Base-by-base conservation (phyloP, 2,329 filamentous ascomycete species). In the Cercospora sp. region DNA sequence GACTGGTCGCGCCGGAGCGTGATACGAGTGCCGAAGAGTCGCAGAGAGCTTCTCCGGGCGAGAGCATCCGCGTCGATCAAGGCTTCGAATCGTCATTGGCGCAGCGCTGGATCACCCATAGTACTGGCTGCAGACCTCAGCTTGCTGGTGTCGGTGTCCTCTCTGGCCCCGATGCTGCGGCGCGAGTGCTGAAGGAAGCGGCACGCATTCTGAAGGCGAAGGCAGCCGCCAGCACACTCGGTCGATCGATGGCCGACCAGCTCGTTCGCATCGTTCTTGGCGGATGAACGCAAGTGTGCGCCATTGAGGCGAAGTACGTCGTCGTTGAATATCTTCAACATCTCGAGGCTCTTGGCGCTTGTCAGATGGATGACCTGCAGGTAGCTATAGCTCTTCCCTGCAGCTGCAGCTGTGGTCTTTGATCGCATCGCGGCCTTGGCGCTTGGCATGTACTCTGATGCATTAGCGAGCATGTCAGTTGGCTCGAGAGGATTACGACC, bases 121-220 rank as follows among this genome's bases (percentile, higher is more conserved):
- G 16, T 26, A n/a, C 63, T 12, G 63, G 63, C 13, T 20, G n/a
- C 40, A 65, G 42, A 26, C 55, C 40, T 26, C 63, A 65, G 18
- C 55, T 65, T 26, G 57, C 57, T 18, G 63, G 63, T 13, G 58
- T 65, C 23, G 63, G 63, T 33, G 48, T 65, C 16, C 63, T 65
- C 36, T 45, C 57, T 16, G 55, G 63, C 30, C 26, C 63, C 5
- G 55, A 65, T 48, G 63, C 63, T 48, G 55, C 63, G n/a, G 45
- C 42, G 7, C 63, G 63, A n/a, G 63, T 60, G 26, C 57, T 65
- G 55, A 60, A 65, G 26, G 63, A 51, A 55, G 55, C 63, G 23
- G 63, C 63, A 18, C 57, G 63, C 12, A 36, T 65, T 18, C 55
- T 65, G 23, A 59, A 61, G 45, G 42, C 63, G 36, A 65, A 65